Evolutionary conservation across 2,329 filamentous ascomycete genomes (phyloP).

Genomic region (Epichloe glyceriae): DNA sequence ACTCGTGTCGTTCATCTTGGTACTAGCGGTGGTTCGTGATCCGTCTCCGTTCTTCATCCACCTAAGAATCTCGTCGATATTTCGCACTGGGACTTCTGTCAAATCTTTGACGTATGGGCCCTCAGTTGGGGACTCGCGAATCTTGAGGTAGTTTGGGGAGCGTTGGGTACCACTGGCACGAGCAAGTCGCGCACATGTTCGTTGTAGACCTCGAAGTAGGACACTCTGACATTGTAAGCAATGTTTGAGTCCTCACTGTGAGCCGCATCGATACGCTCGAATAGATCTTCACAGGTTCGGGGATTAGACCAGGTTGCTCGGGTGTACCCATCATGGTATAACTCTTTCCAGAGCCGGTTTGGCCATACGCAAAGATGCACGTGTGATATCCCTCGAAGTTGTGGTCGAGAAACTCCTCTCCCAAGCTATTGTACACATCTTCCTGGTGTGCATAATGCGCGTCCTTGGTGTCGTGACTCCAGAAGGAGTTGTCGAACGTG

Average conservation of each 20-base stretch:
- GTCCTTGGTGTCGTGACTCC: conserved; percentile 74
- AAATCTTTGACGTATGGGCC: conserved; percentile 95
- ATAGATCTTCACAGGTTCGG: conserved; percentile 88
- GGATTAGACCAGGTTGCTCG: conserved; percentile 82
- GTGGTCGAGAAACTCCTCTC: conserved; percentile 95
- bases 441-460: conserved; percentile 83
- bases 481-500: conserved; percentile 96
- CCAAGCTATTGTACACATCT: conserved; percentile 85
- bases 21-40: conserved; percentile 80
- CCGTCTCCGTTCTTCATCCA: conserved; percentile 84
- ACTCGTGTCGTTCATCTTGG: conserved; percentile 99
- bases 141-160: conserved; percentile 89
- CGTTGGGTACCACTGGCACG: conserved; percentile 55
- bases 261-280: conserved; percentile 74
- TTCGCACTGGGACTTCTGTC: conserved; percentile 83
- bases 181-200: conserved; percentile 94
- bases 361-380: conserved; percentile 96
- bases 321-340: conserved; percentile 95
- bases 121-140: conserved; percentile 87
- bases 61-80: conserved; percentile 73
- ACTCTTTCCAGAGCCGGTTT: conserved; percentile 94
- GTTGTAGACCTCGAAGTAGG: conserved; percentile 99
- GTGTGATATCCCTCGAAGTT: conserved; percentile 99
- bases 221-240: conserved; percentile 93
- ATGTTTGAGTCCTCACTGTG: conserved; percentile 75